These are phyloP conservation scores for Thraustochytrium sp. DNA, from an alignment of 352 stramenopile species.

Conservation along the genomic window DNA sequence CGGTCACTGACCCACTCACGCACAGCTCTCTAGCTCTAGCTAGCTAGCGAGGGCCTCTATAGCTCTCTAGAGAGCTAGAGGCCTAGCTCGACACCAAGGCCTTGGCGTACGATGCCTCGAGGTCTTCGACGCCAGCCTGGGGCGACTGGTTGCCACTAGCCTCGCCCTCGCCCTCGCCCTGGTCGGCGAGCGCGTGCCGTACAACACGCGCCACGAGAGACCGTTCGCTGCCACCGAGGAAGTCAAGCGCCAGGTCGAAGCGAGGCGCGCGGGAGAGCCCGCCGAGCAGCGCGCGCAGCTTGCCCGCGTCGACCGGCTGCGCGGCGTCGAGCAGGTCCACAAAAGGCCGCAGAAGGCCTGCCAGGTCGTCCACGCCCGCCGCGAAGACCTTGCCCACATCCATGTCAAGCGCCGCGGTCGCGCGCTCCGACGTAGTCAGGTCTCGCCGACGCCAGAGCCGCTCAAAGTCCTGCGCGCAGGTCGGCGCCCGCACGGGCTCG, in stretches of 20 bases:
- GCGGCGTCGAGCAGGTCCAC: not conserved
- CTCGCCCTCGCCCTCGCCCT: too few relatives aligned
- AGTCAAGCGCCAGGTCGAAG: not conserved
- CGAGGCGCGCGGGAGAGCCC: not conserved
- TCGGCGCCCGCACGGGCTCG: not conserved
- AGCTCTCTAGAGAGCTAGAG: too few relatives aligned
- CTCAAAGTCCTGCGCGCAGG: constrained; percentile 10
- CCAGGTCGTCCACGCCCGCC: not conserved
- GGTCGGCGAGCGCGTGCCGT: too few relatives aligned
- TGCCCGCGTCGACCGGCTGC: not conserved
- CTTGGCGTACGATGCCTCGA: too few relatives aligned
- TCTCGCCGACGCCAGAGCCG: not conserved
- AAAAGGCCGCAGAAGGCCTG: not conserved
- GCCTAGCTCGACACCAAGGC: too few relatives aligned
- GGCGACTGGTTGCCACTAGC: too few relatives aligned
- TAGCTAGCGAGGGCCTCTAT: too few relatives aligned
- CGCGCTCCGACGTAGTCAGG: not conserved
- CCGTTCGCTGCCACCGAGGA: not conserved
- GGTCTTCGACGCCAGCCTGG: too few relatives aligned
- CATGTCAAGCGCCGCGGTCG: not conserved
- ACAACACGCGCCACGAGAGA: too few relatives aligned
- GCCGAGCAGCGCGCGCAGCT: not conserved
- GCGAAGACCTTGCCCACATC: not conserved
- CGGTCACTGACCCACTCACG: too few relatives aligned
- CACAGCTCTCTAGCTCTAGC: too few relatives aligned